Conservation (phyloP, 805 yeast species). For the Candida ponderosae region DNA sequence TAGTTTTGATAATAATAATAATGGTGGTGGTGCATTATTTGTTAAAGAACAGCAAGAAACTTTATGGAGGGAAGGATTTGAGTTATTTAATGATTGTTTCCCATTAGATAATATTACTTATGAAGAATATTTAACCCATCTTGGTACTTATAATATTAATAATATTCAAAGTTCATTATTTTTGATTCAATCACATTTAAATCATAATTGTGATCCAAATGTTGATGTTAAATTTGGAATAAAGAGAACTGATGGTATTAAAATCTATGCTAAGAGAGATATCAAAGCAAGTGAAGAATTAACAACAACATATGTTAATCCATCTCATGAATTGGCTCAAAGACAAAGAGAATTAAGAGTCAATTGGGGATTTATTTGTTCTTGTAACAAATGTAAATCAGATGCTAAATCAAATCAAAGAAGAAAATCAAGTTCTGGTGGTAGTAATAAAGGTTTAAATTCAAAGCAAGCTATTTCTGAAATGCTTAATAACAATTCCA, state of each 20-base stretch:
- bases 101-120: conserved; percentile 28
- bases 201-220: conserved; percentile 73
- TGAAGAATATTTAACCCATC: conserved; percentile 48
- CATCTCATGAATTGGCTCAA: conserved; percentile 49
- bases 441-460: conserved; percentile 7
- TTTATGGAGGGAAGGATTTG: conserved; percentile 54
- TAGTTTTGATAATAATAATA: conserved; percentile 32
- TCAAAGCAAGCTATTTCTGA: conserved; percentile 31
- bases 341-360: conserved; percentile 60
- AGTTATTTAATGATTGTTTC: conserved; percentile 42
- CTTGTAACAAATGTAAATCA: conserved; percentile 54
- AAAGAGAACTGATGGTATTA: conserved; percentile 42
- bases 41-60: conserved; percentile 47
- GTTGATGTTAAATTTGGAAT: conserved; percentile 42
- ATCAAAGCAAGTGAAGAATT: conserved; percentile 63
- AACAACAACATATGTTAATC: conserved; percentile 62
- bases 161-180: conserved; percentile 59
- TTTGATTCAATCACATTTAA: conserved; percentile 59
- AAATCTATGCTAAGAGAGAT: conserved; percentile 49
- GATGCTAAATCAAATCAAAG: conserved; percentile 40
- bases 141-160: conserved; percentile 73
- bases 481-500: conserved; percentile 33
- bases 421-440: conserved; percentile 33
- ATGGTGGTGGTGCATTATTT: conserved; percentile 46
- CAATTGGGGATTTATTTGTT: conserved; percentile 76